Conservation (phyloP, 495 filamentous ascomycete genomes). For the Barbatosphaeria neglecta region DNA sequence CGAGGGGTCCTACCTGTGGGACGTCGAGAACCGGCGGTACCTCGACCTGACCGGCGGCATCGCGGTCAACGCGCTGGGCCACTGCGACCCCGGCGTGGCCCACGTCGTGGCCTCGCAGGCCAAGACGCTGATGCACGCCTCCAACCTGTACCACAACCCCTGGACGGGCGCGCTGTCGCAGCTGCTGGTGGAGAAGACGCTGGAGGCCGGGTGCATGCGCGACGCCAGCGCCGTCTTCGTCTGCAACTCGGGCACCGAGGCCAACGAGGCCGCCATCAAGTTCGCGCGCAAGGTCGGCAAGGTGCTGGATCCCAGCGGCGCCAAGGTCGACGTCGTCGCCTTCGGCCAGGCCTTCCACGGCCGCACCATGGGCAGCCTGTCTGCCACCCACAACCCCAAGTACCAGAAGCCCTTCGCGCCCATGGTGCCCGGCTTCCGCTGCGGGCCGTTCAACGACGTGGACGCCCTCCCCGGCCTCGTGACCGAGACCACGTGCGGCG, state of each 20-base stretch:
- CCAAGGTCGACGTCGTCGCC: conserved; percentile 74
- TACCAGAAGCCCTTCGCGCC: conserved; percentile 92
- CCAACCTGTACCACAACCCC: conserved; percentile 91
- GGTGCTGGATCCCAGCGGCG: conserved; percentile 52
- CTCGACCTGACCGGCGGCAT: conserved; percentile 94
- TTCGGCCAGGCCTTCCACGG: conserved; percentile 92
- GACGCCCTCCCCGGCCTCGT: conserved; percentile 57
- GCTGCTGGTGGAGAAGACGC: conserved; percentile 69
- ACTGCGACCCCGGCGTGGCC: conserved; percentile 63
- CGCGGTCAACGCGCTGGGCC: conserved; percentile 86
- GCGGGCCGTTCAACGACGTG: conserved; percentile 77
- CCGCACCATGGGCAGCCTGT: conserved; percentile 84
- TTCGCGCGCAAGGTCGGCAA: conserved; percentile 88
- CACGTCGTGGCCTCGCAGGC: conserved; percentile 62
- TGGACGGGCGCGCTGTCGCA: conserved; percentile 84
- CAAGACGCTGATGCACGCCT: conserved; percentile 72
- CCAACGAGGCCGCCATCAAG: conserved; percentile 96
- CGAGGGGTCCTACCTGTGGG: conserved; percentile 76
- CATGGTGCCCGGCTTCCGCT: conserved; percentile 87
- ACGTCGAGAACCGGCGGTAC: conserved; percentile 78
- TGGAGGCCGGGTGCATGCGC: conserved; percentile 65
- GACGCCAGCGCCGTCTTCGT: conserved; percentile 75
- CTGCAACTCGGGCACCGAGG: conserved; percentile 89
- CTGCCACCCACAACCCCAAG: conserved; percentile 95
- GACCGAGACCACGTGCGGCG: conserved; percentile 77